Percentiles rank a stretch among this genome's conserved stretches.
Evolutionary conservation across 2,329 filamentous ascomycete species (phyloP).

Genomic region (Diplodia sapinea): DNA sequence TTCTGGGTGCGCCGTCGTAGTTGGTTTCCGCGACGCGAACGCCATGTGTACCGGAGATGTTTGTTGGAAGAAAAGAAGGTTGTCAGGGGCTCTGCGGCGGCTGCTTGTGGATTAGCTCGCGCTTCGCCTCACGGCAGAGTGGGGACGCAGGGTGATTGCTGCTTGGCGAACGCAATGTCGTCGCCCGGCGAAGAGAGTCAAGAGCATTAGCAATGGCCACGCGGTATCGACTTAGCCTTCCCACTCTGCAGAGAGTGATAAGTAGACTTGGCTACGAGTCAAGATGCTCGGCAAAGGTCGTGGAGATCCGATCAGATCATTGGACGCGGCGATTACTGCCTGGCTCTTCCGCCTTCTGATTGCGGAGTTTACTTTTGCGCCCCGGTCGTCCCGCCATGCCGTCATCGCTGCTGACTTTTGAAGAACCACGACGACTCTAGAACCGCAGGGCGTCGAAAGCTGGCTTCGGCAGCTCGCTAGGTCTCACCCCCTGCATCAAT

Average conservation of each 20-base stretch:
- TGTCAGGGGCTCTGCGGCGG: conserved; percentile 10
- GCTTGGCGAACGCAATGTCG: conserved; percentile 3
- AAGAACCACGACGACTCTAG: not conserved
- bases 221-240: not conserved
- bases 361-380: conserved; percentile 14
- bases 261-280: not conserved
- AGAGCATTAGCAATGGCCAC: conserved; percentile 7
- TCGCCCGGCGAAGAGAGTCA: conserved; percentile 7
- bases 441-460: not conserved
- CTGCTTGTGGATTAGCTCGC: conserved; percentile 10
- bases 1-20: not conserved
- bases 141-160: not conserved
- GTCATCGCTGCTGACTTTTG: conserved; percentile 11
- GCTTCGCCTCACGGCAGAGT: not conserved
- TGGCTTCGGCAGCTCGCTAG: not conserved
- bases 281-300: not conserved
- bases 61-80: not conserved
- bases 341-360: not conserved
- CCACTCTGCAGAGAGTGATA: conserved; percentile 1
- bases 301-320: conserved; percentile 15
- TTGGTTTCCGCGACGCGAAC: not conserved
- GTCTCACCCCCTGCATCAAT: not conserved
- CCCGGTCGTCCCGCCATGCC: conserved; percentile 1
- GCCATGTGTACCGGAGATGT: not conserved
- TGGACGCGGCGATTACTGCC: conserved; percentile 2